Percentiles rank a stretch among this genome's conserved stretches.
phyloP scores from a whole-genome alignment of 78 protist species.

The Dictyostelium capitatum region DNA sequence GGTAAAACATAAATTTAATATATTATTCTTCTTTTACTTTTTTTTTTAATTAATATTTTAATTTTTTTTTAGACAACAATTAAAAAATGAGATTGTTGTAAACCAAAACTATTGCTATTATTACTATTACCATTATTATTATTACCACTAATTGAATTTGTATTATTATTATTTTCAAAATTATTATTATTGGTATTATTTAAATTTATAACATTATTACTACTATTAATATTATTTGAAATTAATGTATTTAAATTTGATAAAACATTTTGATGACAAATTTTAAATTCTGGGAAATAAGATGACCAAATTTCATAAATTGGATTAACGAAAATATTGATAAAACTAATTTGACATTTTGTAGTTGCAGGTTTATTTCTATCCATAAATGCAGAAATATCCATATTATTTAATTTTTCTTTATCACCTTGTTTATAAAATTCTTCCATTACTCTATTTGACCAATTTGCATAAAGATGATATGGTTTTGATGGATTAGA shows the following conservation, averaged over 20 bases:
- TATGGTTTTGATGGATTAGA: conserved; percentile 57
- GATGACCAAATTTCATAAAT: conserved; percentile 60
- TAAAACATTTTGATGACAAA: not conserved
- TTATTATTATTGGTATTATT: no score
- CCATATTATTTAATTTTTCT: conserved; percentile 71
- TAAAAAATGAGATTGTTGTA: not conserved
- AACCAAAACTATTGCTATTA: not conserved
- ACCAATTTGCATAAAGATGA: conserved; percentile 36
- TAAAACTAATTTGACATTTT: conserved; percentile 89
- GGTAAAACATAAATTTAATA: not conserved
- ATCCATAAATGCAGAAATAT: conserved; percentile 89
- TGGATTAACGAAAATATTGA: conserved; percentile 82
- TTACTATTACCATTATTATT: not conserved
- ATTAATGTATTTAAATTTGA: not conserved
- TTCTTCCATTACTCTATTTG: conserved; percentile 57
- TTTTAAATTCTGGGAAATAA: conserved; percentile 24
- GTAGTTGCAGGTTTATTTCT: conserved; percentile 72
- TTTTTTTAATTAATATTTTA: not conserved
- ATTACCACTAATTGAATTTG: no score
- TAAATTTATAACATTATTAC: no score
- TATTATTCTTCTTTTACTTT: not conserved
- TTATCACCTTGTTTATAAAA: conserved; percentile 87
- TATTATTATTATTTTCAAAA: no score
- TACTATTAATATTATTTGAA: no score
- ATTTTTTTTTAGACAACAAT: conserved; percentile 9